Evolutionary conservation across 1,139 yeast species (phyloP).

Genomic region (Suhomyces bribrorum): DNA sequence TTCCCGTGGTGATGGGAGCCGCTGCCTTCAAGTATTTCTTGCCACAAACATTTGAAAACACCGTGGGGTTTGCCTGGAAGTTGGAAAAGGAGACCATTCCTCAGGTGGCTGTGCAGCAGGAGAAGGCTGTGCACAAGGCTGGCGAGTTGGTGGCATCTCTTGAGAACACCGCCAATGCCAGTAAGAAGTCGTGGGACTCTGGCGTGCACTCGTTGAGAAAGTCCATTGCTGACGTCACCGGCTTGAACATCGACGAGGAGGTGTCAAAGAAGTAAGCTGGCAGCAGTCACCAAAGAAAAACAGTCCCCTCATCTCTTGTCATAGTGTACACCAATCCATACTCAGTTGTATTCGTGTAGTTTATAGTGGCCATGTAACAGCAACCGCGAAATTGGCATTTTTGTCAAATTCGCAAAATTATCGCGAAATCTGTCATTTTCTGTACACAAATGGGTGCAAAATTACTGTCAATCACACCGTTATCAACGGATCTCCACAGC

Average conservation of each 20-base stretch:
- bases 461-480: neutral
- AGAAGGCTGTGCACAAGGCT: slow-evolving; percentile 45
- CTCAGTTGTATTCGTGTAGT: too few relatives aligned
- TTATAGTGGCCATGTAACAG: too few relatives aligned
- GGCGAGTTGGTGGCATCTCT: slow-evolving; percentile 48
- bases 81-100: slow-evolving; percentile 70
- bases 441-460: slow-evolving; percentile 14
- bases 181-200: slow-evolving; percentile 41
- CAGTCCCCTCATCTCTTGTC: too few relatives aligned
- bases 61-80: slow-evolving; percentile 60
- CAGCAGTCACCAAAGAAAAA: neutral
- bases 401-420: too few relatives aligned
- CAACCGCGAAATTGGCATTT: too few relatives aligned
- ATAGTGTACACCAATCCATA: too few relatives aligned
- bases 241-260: slow-evolving; percentile 66
- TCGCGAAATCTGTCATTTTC: neutral
- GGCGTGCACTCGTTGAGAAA: slow-evolving; percentile 48
- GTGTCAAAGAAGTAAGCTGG: slow-evolving; percentile 55
- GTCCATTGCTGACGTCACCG: slow-evolving; percentile 61
- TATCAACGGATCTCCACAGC: too few relatives aligned
- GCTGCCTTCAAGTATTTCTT: slow-evolving; percentile 72
- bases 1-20: slow-evolving; percentile 69
- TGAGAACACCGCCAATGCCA: slow-evolving; percentile 35
- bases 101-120: slow-evolving; percentile 65
- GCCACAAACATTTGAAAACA: slow-evolving; percentile 75